phyloP scores from a whole-genome alignment of 345 rosid genomes.

The Dipteronia sinensis region DNA sequence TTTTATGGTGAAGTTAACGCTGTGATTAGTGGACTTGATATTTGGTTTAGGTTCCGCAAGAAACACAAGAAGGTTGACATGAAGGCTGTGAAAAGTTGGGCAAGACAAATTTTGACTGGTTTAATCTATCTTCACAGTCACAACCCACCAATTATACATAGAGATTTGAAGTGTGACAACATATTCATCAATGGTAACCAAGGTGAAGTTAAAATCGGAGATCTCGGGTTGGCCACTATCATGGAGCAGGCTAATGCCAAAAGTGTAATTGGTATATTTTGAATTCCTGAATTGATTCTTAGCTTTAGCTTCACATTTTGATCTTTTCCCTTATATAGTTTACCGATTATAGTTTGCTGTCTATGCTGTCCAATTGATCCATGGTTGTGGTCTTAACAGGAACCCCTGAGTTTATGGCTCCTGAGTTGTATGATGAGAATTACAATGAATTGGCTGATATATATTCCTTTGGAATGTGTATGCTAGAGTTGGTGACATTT shows the following conservation, averaged over 20 bases:
- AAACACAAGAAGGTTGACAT: conserved; percentile 83
- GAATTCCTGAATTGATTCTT: background rate
- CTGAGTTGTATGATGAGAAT: conserved; percentile 81
- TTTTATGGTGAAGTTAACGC: conserved; percentile 25
- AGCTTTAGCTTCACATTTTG: background rate
- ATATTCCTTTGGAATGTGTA: conserved; percentile 88
- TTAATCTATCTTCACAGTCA: conserved; percentile 79
- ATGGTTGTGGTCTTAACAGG: conserved; percentile 38
- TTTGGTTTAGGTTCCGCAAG: conserved; percentile 72
- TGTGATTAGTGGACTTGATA: conserved; percentile 30
- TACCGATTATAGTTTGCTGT: background rate
- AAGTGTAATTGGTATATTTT: conserved; percentile 82
- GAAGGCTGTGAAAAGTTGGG: conserved; percentile 92
- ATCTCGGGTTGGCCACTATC: conserved; percentile 91
- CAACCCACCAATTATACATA: conserved; percentile 83
- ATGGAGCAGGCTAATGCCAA: conserved; percentile 89
- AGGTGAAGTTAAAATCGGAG: conserved; percentile 98
- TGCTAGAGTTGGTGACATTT: conserved; percentile 86
- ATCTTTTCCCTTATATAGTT: background rate
- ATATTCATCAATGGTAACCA: conserved; percentile 90
- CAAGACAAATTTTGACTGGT: conserved; percentile 83
- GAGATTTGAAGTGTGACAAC: conserved; percentile 97
- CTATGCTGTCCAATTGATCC: background rate
- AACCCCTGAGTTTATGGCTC: conserved; percentile 95
- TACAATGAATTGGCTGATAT: conserved; percentile 82